Evolutionary conservation across 805 yeast genomes (phyloP).

Genomic region (Ogataea methanolica): DNA sequence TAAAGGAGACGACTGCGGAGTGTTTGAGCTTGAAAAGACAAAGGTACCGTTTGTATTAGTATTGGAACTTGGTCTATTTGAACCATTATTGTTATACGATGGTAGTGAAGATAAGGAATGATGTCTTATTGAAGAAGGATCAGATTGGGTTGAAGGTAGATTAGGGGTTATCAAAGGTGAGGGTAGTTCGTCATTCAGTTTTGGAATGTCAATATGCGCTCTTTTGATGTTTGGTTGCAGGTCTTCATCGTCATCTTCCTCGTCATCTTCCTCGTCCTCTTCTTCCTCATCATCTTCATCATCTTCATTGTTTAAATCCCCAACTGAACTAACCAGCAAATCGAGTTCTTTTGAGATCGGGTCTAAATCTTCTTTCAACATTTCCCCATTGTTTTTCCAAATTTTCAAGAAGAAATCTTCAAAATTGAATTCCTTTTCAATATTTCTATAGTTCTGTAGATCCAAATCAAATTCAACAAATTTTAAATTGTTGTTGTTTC

Average conservation of each 20-base stretch:
- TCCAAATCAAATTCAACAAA: constrained; percentile 55
- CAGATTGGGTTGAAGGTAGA: too few relatives aligned
- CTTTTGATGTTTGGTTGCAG: background rate
- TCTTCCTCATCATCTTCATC: constrained; percentile 1
- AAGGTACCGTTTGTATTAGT: too few relatives aligned
- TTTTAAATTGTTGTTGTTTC: constrained; percentile 35
- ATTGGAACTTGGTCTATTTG: too few relatives aligned
- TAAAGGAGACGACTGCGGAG: too few relatives aligned
- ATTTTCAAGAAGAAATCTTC: constrained; percentile 30
- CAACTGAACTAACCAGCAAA: constrained; percentile 1
- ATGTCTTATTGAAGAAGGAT: too few relatives aligned
- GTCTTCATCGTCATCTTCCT: background rate
- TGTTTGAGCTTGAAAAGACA: too few relatives aligned
- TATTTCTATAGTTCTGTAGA: constrained; percentile 54
- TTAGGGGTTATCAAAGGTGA: too few relatives aligned
- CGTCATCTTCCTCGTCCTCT: background rate
- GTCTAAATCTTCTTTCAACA: constrained; percentile 19
- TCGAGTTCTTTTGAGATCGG: constrained; percentile 24
- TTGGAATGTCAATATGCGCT: background rate
- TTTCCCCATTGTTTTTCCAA: constrained; percentile 26
- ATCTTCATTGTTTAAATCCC: background rate
- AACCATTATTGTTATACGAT: too few relatives aligned
- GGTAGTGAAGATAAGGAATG: too few relatives aligned
- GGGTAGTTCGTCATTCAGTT: too few relatives aligned
- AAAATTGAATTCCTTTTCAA: constrained; percentile 53